A percentile compares a stretch with the other conserved stretches of the same genome.
These are phyloP conservation scores for Fonsecaea multimorphosa DNA, from an alignment of 2,329 filamentous ascomycete species.

Conservation along the genomic window DNA sequence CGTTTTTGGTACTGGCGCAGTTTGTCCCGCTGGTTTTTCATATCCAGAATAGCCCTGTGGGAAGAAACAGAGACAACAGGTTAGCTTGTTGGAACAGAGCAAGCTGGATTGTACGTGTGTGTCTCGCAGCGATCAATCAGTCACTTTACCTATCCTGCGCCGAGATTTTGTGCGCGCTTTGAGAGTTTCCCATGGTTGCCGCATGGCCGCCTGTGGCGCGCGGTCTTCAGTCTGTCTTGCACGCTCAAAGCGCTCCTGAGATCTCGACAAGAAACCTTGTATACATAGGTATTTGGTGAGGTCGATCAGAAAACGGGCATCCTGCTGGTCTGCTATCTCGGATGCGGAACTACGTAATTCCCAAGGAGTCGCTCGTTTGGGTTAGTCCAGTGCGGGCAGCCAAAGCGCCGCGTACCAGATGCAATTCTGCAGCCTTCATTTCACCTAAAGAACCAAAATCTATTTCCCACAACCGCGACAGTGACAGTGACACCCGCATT, in stretches of 20 bases:
- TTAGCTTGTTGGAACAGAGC: not conserved
- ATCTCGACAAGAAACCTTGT: not conserved
- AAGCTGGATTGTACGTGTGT: too few relatives aligned
- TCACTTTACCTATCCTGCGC: conserved; percentile 80
- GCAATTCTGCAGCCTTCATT: too few relatives aligned
- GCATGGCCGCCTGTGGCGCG: conserved; percentile 25
- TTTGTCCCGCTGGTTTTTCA: conserved; percentile 97
- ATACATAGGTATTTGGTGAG: not conserved
- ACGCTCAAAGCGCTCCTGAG: not conserved
- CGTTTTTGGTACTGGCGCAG: conserved; percentile 94
- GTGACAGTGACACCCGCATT: too few relatives aligned
- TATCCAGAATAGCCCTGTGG: conserved; percentile 87
- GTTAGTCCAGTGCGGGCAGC: not conserved
- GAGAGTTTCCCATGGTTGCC: conserved; percentile 66
- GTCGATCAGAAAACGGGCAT: not conserved
- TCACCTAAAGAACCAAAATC: too few relatives aligned
- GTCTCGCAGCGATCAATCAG: not conserved
- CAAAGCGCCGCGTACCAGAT: too few relatives aligned
- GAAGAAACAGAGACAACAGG: conserved; percentile 8
- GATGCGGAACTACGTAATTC: conserved; percentile 18
- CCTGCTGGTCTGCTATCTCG: not conserved
- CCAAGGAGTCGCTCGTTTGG: conserved; percentile 1
- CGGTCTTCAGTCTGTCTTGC: not conserved
- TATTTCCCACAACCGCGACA: too few relatives aligned
- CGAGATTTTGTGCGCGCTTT: conserved; percentile 69